phyloP scores from a whole-genome alignment of 306 rosid genomes.

The Casuarina glauca region DNA sequence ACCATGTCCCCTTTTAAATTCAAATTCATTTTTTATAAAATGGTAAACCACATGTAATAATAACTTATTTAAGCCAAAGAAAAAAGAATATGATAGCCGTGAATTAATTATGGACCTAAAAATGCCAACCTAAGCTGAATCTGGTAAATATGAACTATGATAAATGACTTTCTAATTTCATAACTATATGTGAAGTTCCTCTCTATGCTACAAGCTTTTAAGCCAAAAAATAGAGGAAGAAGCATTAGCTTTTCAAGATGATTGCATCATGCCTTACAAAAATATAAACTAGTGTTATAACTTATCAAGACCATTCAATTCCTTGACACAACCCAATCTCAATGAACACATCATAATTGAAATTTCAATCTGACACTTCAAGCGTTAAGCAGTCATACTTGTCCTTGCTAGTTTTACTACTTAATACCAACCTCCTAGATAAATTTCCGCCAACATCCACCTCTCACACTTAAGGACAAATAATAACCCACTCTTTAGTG shows the following conservation, averaged over 20 bases:
- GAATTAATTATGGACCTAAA: background rate
- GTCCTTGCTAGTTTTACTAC: too few relatives aligned
- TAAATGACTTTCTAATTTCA: background rate
- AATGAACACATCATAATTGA: background rate
- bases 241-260: background rate
- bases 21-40: too few relatives aligned
- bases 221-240: background rate
- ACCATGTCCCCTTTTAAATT: too few relatives aligned
- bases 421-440: background rate
- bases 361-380: background rate
- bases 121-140: background rate
- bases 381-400: background rate
- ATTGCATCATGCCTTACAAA: background rate
- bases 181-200: background rate
- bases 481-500: background rate
- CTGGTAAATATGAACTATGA: background rate
- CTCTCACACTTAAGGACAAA: background rate
- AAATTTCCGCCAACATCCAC: background rate
- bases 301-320: background rate
- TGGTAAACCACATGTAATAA: too few relatives aligned
- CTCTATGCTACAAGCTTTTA: background rate
- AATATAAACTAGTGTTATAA: background rate
- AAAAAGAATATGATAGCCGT: background rate
- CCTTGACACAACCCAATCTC: background rate
- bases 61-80: too few relatives aligned